Conservation (phyloP, 2,329 filamentous ascomycete genomes). For the Aspergillus japonicus region DNA sequence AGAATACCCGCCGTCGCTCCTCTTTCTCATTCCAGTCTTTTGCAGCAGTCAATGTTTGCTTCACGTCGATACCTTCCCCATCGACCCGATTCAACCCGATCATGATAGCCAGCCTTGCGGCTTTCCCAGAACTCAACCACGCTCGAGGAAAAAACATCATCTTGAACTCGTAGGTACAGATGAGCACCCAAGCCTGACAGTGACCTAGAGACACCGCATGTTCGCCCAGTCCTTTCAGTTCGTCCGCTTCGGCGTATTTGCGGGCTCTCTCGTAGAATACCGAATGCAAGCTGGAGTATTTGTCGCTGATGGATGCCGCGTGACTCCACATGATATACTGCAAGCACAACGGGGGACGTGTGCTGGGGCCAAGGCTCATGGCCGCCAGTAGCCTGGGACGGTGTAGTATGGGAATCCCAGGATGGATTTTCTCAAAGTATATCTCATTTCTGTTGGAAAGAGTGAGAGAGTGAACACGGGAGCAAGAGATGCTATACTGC, state of each 20-base stretch:
- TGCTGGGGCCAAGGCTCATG: conserved; percentile 82
- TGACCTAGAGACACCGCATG: conserved; percentile 81
- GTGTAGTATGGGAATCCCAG: conserved; percentile 84
- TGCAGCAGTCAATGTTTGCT: conserved; percentile 81
- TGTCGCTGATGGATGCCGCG: conserved; percentile 81
- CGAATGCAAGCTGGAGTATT: conserved; percentile 74
- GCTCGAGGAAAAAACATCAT: conserved; percentile 96
- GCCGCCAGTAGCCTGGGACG: conserved; percentile 81
- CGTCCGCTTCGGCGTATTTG: conserved; percentile 86
- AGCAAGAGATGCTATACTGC: neutral
- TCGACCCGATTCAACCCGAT: conserved; percentile 88
- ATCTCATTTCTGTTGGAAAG: conserved; percentile 63
- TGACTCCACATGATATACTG: conserved; percentile 96
- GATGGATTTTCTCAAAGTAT: conserved; percentile 88
- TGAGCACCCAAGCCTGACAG: conserved; percentile 78
- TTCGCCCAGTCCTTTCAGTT: conserved; percentile 90
- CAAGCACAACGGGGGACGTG: conserved; percentile 81
- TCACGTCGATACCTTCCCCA: conserved; percentile 79
- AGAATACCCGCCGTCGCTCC: conserved; percentile 88
- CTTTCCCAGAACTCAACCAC: conserved; percentile 86
- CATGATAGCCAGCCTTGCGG: conserved; percentile 82
- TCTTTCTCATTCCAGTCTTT: conserved; percentile 93
- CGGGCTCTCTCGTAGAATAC: conserved; percentile 87
- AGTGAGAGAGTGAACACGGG: conserved; percentile 16
- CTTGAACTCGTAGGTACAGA: conserved; percentile 88